Evolutionary conservation across 768 basidiomycete genomes (phyloP).

Genomic region (Brasilioporus rufonigricans): DNA sequence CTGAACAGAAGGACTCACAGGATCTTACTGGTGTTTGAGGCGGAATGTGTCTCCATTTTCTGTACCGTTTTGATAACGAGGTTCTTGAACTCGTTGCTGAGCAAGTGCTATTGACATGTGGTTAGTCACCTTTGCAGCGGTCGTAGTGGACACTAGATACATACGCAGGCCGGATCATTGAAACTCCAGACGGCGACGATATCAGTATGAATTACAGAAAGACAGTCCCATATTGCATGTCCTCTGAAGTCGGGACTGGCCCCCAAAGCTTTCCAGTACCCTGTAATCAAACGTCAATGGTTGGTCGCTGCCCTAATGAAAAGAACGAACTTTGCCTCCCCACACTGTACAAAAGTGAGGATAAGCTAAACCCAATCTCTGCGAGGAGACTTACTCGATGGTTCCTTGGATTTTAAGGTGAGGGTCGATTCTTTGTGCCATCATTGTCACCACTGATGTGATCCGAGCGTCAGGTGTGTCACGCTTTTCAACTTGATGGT

Average conservation of each 20-base stretch:
- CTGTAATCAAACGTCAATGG: background rate
- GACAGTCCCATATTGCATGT: background rate
- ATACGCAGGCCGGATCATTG: background rate
- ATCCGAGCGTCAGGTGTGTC: background rate
- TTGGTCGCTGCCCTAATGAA: background rate
- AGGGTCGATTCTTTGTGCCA: background rate
- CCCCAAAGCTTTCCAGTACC: conserved; percentile 1
- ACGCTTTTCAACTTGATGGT: background rate
- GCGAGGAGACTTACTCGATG: background rate
- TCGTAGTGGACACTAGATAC: background rate
- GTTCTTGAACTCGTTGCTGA: no score
- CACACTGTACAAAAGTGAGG: no score
- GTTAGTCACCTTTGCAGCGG: background rate
- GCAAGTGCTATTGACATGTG: no score
- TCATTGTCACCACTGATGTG: background rate
- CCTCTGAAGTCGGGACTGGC: background rate
- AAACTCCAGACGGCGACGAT: background rate
- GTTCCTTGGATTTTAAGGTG: background rate
- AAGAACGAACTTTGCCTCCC: no score
- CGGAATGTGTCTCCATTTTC: no score
- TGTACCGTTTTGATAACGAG: no score
- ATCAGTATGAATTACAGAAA: background rate
- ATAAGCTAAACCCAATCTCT: background rate
- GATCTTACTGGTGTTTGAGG: no score
- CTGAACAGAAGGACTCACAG: no score